Base-by-base conservation (phyloP, 2,329 filamentous ascomycete genomes). In the Colletotrichum navitas region DNA sequence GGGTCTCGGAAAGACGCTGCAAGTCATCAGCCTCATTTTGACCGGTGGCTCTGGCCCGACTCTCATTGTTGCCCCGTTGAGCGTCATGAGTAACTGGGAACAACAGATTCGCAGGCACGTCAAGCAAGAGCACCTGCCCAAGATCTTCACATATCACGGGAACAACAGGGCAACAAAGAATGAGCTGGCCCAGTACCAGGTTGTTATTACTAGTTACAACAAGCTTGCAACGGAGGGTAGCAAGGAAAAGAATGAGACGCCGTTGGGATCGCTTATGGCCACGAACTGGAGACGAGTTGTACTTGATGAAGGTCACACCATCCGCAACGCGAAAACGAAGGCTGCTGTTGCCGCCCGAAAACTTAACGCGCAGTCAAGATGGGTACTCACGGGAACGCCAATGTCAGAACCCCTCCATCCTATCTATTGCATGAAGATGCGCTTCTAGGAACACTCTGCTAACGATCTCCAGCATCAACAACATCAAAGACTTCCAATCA, bases 61-160 rank as follows among this genome's bases (percentile, higher is more conserved):
- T 0, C 85, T 97, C 29, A 95, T 97, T 64, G 85, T 97, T 66
- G 91, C 93, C 0, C 94, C 94, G 0, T 88, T 97, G 7, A 92
- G 91, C 63, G 94, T 97, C 26, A 95, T 97, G 92, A 94, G 92
- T 77, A 97, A 97, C 76, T 97, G 94, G 94, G 90, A 89, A 75
- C 90, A 92, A 65, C 94, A 97, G 80, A 93, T 95, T 65, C 84
- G 88, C 73, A 86, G 88, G 47, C 94, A 97, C 77, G 87, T 95
- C 56, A 87, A 89, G 47, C 79, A 85, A 6, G 87, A 92, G n/a
- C 82, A 89, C 66, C 82, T 85, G 1, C 89, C 94, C 8, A 89
- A 86, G 12, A 86, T 96, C 5, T 85, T 94, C 76, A 90, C 91
- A 41, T 96, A 95, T 77, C 93, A 97, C 77, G 92, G 92, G 0